A percentile compares a stretch with the other conserved stretches of the same genome.
Evolutionary conservation across 2,329 filamentous ascomycete genomes (phyloP).

Genomic region (Amauroascus verrucosus): DNA sequence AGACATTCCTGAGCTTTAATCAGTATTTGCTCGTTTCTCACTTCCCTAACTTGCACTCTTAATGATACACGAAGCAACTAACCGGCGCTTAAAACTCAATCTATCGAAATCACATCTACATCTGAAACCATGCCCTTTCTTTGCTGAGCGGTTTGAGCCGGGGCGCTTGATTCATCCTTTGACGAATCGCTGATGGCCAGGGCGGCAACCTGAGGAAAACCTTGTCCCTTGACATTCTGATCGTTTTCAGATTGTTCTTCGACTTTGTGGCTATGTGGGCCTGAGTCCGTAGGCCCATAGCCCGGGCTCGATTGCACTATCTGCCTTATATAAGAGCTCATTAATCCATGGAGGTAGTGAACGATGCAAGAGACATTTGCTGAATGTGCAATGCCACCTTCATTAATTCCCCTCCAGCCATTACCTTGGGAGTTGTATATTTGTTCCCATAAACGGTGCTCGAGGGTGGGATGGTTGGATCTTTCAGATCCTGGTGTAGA

Average conservation of each 20-base stretch:
- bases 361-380: constrained; percentile 28
- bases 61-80: background rate
- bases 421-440: constrained; percentile 30
- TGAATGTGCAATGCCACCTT: constrained; percentile 28
- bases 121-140: background rate
- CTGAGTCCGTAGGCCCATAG: background rate
- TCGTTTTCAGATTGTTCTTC: background rate
- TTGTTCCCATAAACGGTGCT: constrained; percentile 23
- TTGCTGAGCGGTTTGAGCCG: background rate
- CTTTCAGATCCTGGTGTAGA: constrained; percentile 16
- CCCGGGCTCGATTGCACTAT: background rate
- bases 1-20: too few species aligned
- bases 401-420: constrained; percentile 34
- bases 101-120: constrained; percentile 1
- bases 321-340: constrained; percentile 10
- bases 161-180: background rate
- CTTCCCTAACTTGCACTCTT: too few species aligned
- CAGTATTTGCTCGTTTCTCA: too few species aligned
- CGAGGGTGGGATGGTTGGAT: constrained; percentile 18
- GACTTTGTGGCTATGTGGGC: background rate
- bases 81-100: background rate
- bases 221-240: background rate
- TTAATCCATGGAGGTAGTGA: constrained; percentile 13
- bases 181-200: background rate
- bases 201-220: background rate